phyloP scores from a whole-genome alignment of 345 rosid species.

The Bretschneidera sinensis region DNA sequence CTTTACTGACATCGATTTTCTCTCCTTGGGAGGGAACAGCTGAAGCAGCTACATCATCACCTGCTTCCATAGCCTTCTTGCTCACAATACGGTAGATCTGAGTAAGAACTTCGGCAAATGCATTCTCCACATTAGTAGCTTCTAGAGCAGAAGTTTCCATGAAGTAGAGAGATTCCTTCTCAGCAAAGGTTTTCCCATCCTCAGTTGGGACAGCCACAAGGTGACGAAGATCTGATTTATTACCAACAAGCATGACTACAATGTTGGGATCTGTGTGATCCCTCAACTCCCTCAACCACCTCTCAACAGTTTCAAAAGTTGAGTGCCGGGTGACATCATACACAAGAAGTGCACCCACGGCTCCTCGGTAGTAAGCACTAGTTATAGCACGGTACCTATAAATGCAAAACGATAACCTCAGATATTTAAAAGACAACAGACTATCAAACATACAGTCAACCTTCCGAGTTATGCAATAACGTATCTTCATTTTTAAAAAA shows the following conservation, averaged over 20 bases:
- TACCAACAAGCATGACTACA: slow-evolving; percentile 87
- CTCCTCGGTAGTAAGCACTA: slow-evolving; percentile 92
- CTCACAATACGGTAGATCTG: slow-evolving; percentile 78
- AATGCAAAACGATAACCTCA: slow-evolving; percentile 1
- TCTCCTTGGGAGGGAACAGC: slow-evolving; percentile 75
- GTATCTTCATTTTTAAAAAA: too few species aligned
- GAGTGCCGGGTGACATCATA: slow-evolving; percentile 89
- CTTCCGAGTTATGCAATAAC: too few species aligned
- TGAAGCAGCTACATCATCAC: slow-evolving; percentile 44
- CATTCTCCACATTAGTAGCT: slow-evolving; percentile 81
- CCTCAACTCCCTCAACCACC: slow-evolving; percentile 90
- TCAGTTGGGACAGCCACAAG: slow-evolving; percentile 82
- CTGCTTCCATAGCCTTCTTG: slow-evolving; percentile 82
- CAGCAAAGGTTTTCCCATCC: slow-evolving; percentile 75
- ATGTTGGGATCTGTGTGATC: slow-evolving; percentile 93
- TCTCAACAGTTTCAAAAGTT: slow-evolving; percentile 82
- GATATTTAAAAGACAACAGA: background rate
- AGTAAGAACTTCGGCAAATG: slow-evolving; percentile 84
- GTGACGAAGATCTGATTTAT: slow-evolving; percentile 92
- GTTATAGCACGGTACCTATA: slow-evolving; percentile 91
- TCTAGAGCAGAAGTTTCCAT: slow-evolving; percentile 96
- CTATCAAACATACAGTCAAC: background rate
- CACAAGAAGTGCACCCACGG: slow-evolving; percentile 85
- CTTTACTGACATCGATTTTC: slow-evolving; percentile 73
- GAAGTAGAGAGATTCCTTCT: slow-evolving; percentile 80